Evolutionary conservation across 352 stramenopile species (phyloP), one percentile per base, ranked within the genome.

Genomic region (Phytophthora pluvialis): DNA sequence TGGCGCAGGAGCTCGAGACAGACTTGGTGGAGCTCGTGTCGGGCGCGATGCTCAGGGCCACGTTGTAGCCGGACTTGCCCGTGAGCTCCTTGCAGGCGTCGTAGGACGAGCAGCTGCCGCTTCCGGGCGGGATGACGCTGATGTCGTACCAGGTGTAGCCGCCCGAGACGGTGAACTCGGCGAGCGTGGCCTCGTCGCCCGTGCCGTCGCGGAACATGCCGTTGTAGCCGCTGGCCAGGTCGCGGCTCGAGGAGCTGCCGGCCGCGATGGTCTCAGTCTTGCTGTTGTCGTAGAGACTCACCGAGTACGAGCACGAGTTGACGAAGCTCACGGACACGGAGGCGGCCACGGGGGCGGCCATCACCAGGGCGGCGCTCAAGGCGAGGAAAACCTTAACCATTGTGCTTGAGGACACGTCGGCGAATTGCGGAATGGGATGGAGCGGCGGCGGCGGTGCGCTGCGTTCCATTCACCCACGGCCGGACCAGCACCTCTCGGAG

Each of bases 141-240:
- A 86, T 86, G 53, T 83, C 79, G 64, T 83, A 88, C 79, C 79
- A 86, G 21, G 75, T 63, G 52, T 68, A 78, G 26, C 59, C 66
- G 40, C 68, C 71, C 11, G 52, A 40, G 50, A 86, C 16, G 21
- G 72, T 59, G 57, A 88, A 83, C 60, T 88, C 79, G 47, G 70
- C 78, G 21, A 88, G 45, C 21, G 74, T 89, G 5, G 80, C 80
- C 28, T 85, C 52, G 31, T 81, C 60, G 51, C 45, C 47, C 9
- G 51, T 54, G 60, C 74, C 74, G 53, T 88, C 67, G 36, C 81
- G 81, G 64, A 87, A 87, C 78, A 90, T 88, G 65, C 73, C 76
- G 55, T 47, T 72, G 47, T 72, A 88, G 26, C 73, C 77, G 16
- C 47, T 56, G 13, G 62, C 12, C 42, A 89, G 64, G 31, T 73